These are phyloP conservation scores for Penicillium sp. DNA, from an alignment of 2,329 filamentous ascomycete species.

Conservation along the genomic window DNA sequence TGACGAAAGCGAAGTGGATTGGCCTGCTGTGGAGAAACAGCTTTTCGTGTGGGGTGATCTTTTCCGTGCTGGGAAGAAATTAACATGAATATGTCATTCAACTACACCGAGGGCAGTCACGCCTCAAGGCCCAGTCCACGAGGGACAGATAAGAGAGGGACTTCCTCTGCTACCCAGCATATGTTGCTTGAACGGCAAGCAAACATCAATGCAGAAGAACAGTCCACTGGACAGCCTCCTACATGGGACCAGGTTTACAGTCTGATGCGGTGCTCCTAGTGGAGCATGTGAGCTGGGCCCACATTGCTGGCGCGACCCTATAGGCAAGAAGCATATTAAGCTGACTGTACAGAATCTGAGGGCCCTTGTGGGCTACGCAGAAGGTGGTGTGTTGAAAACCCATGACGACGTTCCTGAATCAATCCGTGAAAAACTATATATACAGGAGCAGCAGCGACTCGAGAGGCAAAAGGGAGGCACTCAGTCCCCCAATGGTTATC, in stretches of 20 bases:
- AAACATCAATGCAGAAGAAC: background rate
- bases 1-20: too few relatives aligned
- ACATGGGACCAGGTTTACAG: background rate
- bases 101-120: too few relatives aligned
- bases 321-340: background rate
- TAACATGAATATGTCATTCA: too few relatives aligned
- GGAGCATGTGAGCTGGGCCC: background rate
- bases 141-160: background rate
- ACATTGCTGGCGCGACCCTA: background rate
- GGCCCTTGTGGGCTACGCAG: background rate
- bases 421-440: slow-evolving; percentile 8
- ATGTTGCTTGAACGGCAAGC: background rate
- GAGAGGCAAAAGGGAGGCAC: background rate
- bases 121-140: background rate
- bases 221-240: background rate
- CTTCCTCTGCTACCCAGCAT: background rate
- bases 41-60: too few relatives aligned
- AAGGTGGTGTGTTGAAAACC: slow-evolving; percentile 1
- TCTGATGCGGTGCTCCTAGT: background rate
- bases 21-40: too few relatives aligned
- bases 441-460: slow-evolving; percentile 3
- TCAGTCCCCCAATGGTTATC: background rate
- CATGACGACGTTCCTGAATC: slow-evolving; percentile 5
- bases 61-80: too few relatives aligned
- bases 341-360: background rate